These are phyloP conservation scores for Diutina siamensis DNA, from an alignment of 1,139 yeast species.

Conservation along the genomic window DNA sequence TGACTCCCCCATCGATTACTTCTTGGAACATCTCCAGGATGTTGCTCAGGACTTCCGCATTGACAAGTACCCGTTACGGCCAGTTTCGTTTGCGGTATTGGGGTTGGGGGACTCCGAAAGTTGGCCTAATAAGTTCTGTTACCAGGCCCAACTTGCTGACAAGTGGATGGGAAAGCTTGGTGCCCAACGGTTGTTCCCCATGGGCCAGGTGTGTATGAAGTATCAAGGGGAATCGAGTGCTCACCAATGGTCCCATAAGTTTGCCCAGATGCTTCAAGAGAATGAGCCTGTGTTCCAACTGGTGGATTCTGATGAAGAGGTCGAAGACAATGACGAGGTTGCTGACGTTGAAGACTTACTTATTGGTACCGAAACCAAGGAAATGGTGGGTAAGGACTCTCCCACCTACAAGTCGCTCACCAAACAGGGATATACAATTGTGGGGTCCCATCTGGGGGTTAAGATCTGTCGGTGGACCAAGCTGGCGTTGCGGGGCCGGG, in stretches of 20 bases:
- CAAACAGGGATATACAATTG: conserved; percentile 87
- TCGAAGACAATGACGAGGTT: conserved; percentile 18
- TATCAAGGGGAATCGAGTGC: conserved; percentile 51
- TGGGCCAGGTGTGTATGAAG: conserved; percentile 80
- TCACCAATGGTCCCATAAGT: conserved; percentile 53
- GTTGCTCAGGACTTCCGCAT: conserved; percentile 78
- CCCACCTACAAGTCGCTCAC: conserved; percentile 85
- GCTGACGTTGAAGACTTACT: conserved; percentile 30
- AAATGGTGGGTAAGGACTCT: conserved; percentile 84
- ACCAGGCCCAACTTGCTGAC: conserved; percentile 72
- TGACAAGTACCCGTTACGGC: conserved; percentile 64
- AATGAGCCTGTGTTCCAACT: not conserved
- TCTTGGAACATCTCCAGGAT: conserved; percentile 68
- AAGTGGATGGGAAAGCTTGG: conserved; percentile 74
- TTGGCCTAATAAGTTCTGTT: conserved; percentile 75
- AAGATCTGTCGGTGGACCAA: conserved; percentile 96
- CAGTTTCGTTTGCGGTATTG: conserved; percentile 61
- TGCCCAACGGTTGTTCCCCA: conserved; percentile 70
- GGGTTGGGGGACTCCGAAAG: conserved; percentile 85
- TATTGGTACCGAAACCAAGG: conserved; percentile 39
- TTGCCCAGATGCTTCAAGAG: conserved; percentile 39
- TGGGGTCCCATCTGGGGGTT: conserved; percentile 92
- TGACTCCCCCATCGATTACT: conserved; percentile 85
- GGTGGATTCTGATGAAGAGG: conserved; percentile 40
- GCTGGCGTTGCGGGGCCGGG: conserved; percentile 86